A percentile compares a stretch with the other conserved stretches of the same genome.
phyloP scores from a whole-genome alignment of 2,329 filamentous ascomycete genomes.

The Microsporum audouinii region DNA sequence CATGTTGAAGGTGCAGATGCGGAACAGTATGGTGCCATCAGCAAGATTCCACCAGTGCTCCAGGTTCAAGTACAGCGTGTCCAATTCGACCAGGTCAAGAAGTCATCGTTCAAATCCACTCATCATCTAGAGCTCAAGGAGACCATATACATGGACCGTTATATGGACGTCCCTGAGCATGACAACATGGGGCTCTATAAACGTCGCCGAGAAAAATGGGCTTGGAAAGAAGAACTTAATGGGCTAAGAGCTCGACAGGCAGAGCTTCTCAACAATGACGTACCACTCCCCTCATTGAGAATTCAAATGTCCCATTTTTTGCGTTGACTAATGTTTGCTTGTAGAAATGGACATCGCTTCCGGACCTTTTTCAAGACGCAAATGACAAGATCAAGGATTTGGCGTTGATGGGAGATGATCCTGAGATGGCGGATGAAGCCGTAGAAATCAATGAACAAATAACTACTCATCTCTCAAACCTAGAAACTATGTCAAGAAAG shows the following conservation, averaged over 20 bases:
- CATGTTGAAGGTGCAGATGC: slow-evolving; percentile 51
- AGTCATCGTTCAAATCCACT: slow-evolving; percentile 57
- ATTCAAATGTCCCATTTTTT: background rate
- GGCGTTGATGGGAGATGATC: slow-evolving; percentile 26
- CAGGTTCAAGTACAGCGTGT: slow-evolving; percentile 83
- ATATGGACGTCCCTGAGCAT: slow-evolving; percentile 55
- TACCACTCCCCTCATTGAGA: background rate
- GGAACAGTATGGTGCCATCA: slow-evolving; percentile 59
- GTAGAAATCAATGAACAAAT: slow-evolving; percentile 36
- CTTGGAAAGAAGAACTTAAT: slow-evolving; percentile 51
- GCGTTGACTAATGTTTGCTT: slow-evolving; percentile 12
- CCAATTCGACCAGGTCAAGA: slow-evolving; percentile 53
- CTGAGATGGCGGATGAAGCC: slow-evolving; percentile 25
- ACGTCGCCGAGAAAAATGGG: slow-evolving; percentile 60
- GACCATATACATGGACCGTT: slow-evolving; percentile 75
- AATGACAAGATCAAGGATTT: slow-evolving; percentile 37
- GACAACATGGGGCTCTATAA: slow-evolving; percentile 51
- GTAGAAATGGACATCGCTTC: slow-evolving; percentile 21
- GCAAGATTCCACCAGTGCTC: slow-evolving; percentile 67
- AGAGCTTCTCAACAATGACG: slow-evolving; percentile 32
- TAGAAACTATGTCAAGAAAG: slow-evolving; percentile 34
- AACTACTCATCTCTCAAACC: slow-evolving; percentile 33
- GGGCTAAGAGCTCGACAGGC: slow-evolving; percentile 40
- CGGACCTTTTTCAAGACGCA: slow-evolving; percentile 24
- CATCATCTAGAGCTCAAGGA: slow-evolving; percentile 70